phyloP scores from a whole-genome alignment of 768 basidiomycete species.

The Wakefieldia striispora region DNA sequence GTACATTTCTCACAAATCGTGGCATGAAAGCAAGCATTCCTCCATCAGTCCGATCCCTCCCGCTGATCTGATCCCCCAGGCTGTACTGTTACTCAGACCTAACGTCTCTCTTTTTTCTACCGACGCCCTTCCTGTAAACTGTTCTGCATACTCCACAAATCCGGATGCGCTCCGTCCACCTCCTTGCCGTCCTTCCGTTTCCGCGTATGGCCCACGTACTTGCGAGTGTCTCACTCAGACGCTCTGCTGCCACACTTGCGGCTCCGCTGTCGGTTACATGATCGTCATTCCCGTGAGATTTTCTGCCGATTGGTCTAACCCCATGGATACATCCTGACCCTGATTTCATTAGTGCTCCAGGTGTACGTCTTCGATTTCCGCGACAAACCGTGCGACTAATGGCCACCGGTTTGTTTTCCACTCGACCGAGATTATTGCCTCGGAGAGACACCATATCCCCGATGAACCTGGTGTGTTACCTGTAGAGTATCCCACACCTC shows the following conservation, averaged over 20 bases:
- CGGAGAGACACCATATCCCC: constrained; percentile 61
- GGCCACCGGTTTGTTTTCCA: constrained; percentile 89
- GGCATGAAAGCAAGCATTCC: constrained; percentile 69
- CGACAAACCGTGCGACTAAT: constrained; percentile 71
- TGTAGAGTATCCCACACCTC: constrained; percentile 35
- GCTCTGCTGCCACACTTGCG: constrained; percentile 78
- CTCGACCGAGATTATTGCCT: constrained; percentile 60
- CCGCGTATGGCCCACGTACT: constrained; percentile 45
- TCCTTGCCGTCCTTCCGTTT: constrained; percentile 36
- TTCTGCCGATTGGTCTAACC: constrained; percentile 2
- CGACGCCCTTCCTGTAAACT: constrained; percentile 76
- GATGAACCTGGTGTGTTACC: constrained; percentile 63
- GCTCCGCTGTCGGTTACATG: constrained; percentile 73
- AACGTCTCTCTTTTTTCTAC: constrained; percentile 82
- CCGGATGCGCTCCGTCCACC: constrained; percentile 42
- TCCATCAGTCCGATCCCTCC: neutral
- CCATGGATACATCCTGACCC: constrained; percentile 11
- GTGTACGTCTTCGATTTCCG: constrained; percentile 70
- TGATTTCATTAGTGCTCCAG: constrained; percentile 49
- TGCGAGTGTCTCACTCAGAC: constrained; percentile 87
- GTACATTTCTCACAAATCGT: constrained; percentile 74
- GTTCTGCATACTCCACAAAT: constrained; percentile 60
- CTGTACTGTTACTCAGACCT: constrained; percentile 78
- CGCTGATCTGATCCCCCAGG: constrained; percentile 41
- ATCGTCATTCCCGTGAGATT: constrained; percentile 61